Percentiles rank a stretch among this genome's conserved stretches.
Conservation (phyloP, 805 yeast species). For the Maudiozyma turicensis region DNA sequence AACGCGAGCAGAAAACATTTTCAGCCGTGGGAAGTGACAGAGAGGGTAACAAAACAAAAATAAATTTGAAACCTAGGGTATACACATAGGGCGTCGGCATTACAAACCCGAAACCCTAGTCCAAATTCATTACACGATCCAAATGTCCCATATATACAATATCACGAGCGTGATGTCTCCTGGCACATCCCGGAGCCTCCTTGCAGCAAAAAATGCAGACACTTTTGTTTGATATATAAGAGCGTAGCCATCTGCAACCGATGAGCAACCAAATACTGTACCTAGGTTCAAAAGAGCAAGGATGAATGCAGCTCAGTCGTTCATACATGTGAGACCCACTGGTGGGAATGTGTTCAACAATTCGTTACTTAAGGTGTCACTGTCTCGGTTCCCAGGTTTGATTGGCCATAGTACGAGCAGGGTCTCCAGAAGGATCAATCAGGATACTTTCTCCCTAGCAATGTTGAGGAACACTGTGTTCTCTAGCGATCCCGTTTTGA, state of each 20-base stretch:
- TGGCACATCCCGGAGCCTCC: no score
- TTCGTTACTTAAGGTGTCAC: slow-evolving; percentile 14
- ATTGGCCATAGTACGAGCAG: slow-evolving; percentile 74
- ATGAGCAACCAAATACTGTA: no score
- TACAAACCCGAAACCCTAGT: no score
- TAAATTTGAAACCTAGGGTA: no score
- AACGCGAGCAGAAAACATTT: not conserved
- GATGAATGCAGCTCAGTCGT: not conserved
- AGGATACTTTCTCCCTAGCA: slow-evolving; percentile 66
- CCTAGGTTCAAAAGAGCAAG: not conserved
- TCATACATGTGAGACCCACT: not conserved
- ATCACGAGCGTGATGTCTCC: no score
- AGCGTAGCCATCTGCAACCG: no score
- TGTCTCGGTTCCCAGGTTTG: slow-evolving; percentile 26
- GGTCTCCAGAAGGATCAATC: slow-evolving; percentile 68
- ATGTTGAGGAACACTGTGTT: slow-evolving; percentile 33
- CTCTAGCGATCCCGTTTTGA: slow-evolving; percentile 39
- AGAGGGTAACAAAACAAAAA: no score
- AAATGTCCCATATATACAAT: no score
- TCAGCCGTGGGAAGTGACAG: not conserved
- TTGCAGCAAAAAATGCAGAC: no score
- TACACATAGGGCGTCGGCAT: no score
- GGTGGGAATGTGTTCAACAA: not conserved
- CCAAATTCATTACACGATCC: no score
- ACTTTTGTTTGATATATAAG: no score